Evolutionary conservation across 2,329 filamentous ascomycete species (phyloP).

Genomic region (Neurospora sp.): DNA sequence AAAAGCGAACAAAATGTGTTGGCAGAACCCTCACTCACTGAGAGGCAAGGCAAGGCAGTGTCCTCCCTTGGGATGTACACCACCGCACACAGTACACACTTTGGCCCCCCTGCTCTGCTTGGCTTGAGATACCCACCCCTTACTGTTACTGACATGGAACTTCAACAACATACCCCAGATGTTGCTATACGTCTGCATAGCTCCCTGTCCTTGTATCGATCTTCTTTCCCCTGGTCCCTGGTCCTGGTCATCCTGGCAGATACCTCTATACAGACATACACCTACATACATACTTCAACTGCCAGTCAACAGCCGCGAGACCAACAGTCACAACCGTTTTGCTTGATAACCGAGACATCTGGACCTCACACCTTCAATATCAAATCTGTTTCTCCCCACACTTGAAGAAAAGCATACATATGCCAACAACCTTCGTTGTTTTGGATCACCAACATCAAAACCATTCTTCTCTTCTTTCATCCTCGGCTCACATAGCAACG

Average conservation of each 20-base stretch:
- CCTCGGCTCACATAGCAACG: neutral
- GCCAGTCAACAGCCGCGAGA: conserved; percentile 8
- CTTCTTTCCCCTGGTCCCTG: conserved; percentile 3
- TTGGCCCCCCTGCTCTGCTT: neutral
- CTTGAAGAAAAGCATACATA: neutral
- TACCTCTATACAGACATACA: neutral
- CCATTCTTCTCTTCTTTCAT: neutral
- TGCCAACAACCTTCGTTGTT: neutral
- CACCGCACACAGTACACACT: neutral
- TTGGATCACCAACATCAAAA: neutral
- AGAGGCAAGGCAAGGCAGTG: neutral
- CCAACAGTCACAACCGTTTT: neutral
- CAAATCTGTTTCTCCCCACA: neutral
- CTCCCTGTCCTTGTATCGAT: conserved; percentile 12
- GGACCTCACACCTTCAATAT: neutral
- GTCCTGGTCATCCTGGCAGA: neutral
- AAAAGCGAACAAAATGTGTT: conserved; percentile 9
- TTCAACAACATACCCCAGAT: neutral
- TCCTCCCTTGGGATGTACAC: neutral
- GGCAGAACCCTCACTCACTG: conserved; percentile 3
- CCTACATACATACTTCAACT: conserved; percentile 6
- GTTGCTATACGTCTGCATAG: conserved; percentile 5
- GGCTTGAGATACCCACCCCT: neutral
- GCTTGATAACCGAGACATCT: neutral
- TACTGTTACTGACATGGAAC: neutral